These are phyloP conservation scores for Rosa lucieae DNA, from an alignment of 306 rosid species.

Conservation along the genomic window DNA sequence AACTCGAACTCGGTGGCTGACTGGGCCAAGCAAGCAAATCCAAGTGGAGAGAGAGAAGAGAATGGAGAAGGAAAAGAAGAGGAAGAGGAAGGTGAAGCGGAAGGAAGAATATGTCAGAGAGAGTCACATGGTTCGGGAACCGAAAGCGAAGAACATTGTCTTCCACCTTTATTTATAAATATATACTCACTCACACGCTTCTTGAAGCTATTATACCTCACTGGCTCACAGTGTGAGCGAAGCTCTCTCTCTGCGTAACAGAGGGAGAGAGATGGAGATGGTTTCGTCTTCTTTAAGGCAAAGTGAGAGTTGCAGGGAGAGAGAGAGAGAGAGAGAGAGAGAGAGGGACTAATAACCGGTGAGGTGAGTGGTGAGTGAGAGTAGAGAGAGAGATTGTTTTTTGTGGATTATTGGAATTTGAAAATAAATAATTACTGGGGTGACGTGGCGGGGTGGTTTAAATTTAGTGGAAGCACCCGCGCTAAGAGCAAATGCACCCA, in stretches of 20 bases:
- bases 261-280: slow-evolving; percentile 33
- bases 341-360: slow-evolving; percentile 29
- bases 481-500: too few relatives aligned
- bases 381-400: slow-evolving; percentile 15
- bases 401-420: slow-evolving; percentile 26
- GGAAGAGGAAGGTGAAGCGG: background rate
- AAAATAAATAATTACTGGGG: background rate
- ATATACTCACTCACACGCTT: slow-evolving; percentile 18
- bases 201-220: slow-evolving; percentile 19
- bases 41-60: background rate
- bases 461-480: slow-evolving; percentile 29
- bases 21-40: slow-evolving; percentile 31
- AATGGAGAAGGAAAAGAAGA: background rate
- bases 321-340: slow-evolving; percentile 42
- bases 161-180: slow-evolving; percentile 15
- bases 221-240: slow-evolving; percentile 15
- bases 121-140: slow-evolving; percentile 67
- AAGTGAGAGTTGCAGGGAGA: slow-evolving; percentile 54
- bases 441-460: slow-evolving; percentile 43
- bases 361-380: slow-evolving; percentile 28
- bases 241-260: background rate
- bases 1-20: slow-evolving; percentile 46
- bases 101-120: slow-evolving; percentile 68
- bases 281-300: slow-evolving; percentile 89
- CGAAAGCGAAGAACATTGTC: slow-evolving; percentile 54